Percentiles rank a stretch among this genome's conserved stretches.
phyloP scores from a whole-genome alignment of 768 basidiomycete genomes.

The Tephrocybe sp. region DNA sequence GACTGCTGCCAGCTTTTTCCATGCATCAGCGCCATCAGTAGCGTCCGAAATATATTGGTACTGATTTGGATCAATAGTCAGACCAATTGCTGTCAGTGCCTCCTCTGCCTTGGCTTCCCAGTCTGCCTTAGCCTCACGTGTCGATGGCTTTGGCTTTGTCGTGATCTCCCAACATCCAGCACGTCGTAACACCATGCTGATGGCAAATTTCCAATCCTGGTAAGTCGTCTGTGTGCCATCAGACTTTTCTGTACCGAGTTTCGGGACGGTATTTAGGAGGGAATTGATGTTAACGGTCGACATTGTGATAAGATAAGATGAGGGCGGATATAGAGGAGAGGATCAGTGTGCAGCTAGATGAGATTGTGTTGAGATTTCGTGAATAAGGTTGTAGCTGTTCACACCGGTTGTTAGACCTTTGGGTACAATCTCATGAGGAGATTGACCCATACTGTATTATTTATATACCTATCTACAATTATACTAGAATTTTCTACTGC shows the following conservation, averaged over 20 bases:
- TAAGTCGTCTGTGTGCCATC: slow-evolving; percentile 18
- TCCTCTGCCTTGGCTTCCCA: slow-evolving; percentile 14
- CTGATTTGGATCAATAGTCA: slow-evolving; percentile 19
- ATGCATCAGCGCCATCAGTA: slow-evolving; percentile 9
- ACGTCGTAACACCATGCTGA: slow-evolving; percentile 11
- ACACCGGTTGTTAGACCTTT: slow-evolving; percentile 1
- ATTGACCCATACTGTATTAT: too few species aligned
- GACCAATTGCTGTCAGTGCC: slow-evolving; percentile 19
- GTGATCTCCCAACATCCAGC: slow-evolving; percentile 12
- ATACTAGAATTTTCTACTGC: too few species aligned
- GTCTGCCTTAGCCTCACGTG: background rate
- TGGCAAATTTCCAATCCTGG: slow-evolving; percentile 18
- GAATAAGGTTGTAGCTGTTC: too few species aligned
- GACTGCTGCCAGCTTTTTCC: slow-evolving; percentile 7
- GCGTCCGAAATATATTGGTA: slow-evolving; percentile 18
- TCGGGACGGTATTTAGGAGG: background rate
- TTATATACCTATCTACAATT: too few species aligned
- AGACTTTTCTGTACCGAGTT: background rate
- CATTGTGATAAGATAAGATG: background rate
- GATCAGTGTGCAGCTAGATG: too few species aligned
- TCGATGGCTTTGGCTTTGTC: background rate
- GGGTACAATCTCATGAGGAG: too few species aligned
- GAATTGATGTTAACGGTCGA: background rate
- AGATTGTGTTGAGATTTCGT: too few species aligned
- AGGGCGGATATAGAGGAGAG: too few species aligned